Evolutionary conservation across 2,329 filamentous ascomycete genomes (phyloP), one percentile per base, ranked within the genome.

Genomic region (Colletotrichum sp.): DNA sequence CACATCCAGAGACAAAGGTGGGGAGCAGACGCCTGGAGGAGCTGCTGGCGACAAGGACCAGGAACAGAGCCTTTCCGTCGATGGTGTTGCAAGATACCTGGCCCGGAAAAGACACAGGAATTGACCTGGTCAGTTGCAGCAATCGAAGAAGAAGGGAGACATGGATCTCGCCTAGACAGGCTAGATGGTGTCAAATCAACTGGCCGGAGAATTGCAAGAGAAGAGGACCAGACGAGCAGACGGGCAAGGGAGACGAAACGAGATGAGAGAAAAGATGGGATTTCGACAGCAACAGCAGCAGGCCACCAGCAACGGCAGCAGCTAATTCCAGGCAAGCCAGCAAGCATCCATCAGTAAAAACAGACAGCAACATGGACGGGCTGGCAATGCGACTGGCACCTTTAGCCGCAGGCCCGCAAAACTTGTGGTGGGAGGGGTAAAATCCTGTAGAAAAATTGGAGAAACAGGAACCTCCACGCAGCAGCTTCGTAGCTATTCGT

Each of bases 1-100:
- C 73, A 75, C 70, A 73, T 68, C 57, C 73, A 75, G 73, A 68
- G 70, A 73, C 64, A 64, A 73, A 75, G 57, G 73, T 75, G 73
- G 73, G 59, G 73, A 73, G 70, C 30, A 59, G 67, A 75, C 30
- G 72, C 55, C 62, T 72, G 34, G 70, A 73, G 73, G 63, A 68
- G 70, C 73, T 68, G 68, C 72, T 68, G 59, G 63, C 44, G 73
- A 75, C 73, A 73, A 68, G 73, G 73, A 65, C 73, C 73, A 73
- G 73, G 70, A 73, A 30, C 39, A 75, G 64, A 68, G 64, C 64
- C 64, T 59, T 73, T 55, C 73, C 73, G 64, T 73, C 64, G 36
- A 70, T 34, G 57, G 26, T 48, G 26, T 52, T 22, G 36, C 55
- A 22, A 18, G 16, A 39, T 24, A 59, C 32, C 26, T 24, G 15